Evolutionary conservation across 2,329 filamentous ascomycete genomes (phyloP), one percentile per base, ranked within the genome.

Genomic region (Penicillium digitatum): DNA sequence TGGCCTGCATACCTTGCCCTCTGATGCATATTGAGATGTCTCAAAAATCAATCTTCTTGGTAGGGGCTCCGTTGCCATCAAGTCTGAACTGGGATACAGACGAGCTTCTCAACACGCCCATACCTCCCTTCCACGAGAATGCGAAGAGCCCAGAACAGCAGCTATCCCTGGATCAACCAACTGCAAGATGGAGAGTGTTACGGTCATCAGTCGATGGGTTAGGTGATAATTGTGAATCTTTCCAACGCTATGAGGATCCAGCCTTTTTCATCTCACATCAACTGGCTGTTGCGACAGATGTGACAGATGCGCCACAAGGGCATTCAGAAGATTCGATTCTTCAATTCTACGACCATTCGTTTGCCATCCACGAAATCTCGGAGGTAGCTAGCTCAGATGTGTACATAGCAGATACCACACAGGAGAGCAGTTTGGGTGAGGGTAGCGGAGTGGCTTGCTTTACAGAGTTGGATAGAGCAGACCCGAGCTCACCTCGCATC

Each of bases 281-380:
- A 48, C 57, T 74, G 31, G 59, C 61, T 34, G 48, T 55, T n/a
- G 49, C 62, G 12, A 16, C 29, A 44, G 16, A 50, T n/a, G 49
- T 62, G 12, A 16, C 29, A 44, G 16, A 50, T 32, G 11, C 20
- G 50, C 16, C 46, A 48, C 5, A 45, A 32, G 26, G 56, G 52
- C 37, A 58, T 48, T 20, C 54, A 58, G 8, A 43, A 48, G 60
- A 74, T 45, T 76, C 76, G 9, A 69, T 68, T 3, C 71, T 86
- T 3, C 81, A 86, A 54, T 95, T 94, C 69, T 88, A 90, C 64
- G 83, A 94, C 60, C 84, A 93, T 65, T 94, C 90, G 0, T 80
- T 95, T 46, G 82, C 85, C 2, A 75, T 87, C 14, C 84, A 95
- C 67, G 81, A 89, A 59, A 82, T 84, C 14, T 67, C 64, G 5